Percentiles rank a stretch among this genome's conserved stretches.
phyloP scores from a whole-genome alignment of 345 rosid genomes.

The Eutrema heterophyllum region DNA sequence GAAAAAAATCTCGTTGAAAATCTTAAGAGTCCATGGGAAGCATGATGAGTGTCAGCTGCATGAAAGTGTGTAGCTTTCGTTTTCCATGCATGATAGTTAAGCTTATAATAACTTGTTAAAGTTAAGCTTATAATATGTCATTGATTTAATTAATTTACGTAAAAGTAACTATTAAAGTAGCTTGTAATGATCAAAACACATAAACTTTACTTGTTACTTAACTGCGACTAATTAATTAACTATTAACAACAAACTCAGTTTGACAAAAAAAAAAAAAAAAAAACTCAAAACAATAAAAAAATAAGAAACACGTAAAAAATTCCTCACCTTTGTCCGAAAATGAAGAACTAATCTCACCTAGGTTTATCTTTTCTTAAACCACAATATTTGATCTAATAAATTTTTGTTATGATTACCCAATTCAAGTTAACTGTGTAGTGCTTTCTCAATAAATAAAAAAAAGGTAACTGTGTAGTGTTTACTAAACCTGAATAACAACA shows the following conservation, averaged over 20 bases:
- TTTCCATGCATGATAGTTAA: conserved; percentile 22
- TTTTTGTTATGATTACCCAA: no score
- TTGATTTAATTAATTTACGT: background rate
- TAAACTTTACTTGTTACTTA: background rate
- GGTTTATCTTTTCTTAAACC: no score
- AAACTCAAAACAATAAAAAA: background rate
- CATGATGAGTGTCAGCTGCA: conserved; percentile 32
- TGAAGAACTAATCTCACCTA: no score
- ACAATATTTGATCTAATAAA: no score
- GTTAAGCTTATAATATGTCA: conserved; percentile 11
- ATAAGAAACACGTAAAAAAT: background rate
- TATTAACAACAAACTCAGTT: background rate
- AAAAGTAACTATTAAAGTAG: conserved; percentile 16
- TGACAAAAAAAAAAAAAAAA: no score
- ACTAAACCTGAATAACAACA: background rate
- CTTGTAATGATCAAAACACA: conserved; percentile 10
- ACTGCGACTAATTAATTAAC: background rate
- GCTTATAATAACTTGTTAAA: background rate
- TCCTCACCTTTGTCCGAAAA: background rate
- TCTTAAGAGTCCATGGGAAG: conserved; percentile 27
- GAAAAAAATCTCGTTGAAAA: conserved; percentile 21
- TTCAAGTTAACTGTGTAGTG: no score
- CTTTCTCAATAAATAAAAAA: no score
- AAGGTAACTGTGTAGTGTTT: background rate
- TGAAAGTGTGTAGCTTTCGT: conserved; percentile 30